Evolutionary conservation across 495 filamentous ascomycete genomes (phyloP).

Genomic region (Pyronema omphalodes): DNA sequence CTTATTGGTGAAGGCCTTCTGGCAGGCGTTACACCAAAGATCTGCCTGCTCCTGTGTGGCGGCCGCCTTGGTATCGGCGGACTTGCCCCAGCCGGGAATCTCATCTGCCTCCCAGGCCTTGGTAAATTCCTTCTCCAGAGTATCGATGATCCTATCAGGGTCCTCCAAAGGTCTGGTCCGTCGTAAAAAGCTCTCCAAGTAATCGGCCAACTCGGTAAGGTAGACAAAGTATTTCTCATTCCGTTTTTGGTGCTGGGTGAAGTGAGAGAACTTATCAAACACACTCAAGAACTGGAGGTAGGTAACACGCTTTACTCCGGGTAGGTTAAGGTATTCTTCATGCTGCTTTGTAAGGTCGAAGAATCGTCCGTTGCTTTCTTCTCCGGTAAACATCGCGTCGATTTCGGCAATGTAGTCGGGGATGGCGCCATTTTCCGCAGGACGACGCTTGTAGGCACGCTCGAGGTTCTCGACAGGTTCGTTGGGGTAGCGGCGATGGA

Average conservation of each 20-base stretch:
- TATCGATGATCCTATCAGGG: conserved; percentile 52
- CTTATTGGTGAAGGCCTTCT: conserved; percentile 86
- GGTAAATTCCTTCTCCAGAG: conserved; percentile 66
- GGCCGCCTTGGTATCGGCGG: conserved; percentile 22
- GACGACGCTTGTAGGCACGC: conserved; percentile 61
- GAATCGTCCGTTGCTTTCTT: conserved; percentile 79
- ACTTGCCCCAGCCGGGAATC: conserved; percentile 59
- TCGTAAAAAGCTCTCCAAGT: conserved; percentile 72
- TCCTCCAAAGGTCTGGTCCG: conserved; percentile 68
- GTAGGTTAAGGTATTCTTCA: conserved; percentile 78
- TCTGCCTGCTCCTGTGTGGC: conserved; percentile 25
- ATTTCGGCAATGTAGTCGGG: conserved; percentile 33
- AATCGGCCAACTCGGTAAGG: conserved; percentile 55
- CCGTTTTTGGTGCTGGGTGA: conserved; percentile 65
- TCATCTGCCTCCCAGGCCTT: conserved; percentile 61
- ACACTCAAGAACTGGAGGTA: conserved; percentile 82
- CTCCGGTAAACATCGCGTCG: conserved; percentile 85
- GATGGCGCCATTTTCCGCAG: conserved; percentile 20
- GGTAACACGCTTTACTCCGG: conserved; percentile 57
- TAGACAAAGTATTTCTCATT: conserved; percentile 86
- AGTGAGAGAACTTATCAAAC: conserved; percentile 65
- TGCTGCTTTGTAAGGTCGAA: conserved; percentile 71
- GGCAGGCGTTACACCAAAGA: conserved; percentile 68
- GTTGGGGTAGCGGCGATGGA: conserved; percentile 80
- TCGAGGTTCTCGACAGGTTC: conserved; percentile 92